phyloP scores from a whole-genome alignment of 169 alveolate genomes.

The Eimeria acervulina region DNA sequence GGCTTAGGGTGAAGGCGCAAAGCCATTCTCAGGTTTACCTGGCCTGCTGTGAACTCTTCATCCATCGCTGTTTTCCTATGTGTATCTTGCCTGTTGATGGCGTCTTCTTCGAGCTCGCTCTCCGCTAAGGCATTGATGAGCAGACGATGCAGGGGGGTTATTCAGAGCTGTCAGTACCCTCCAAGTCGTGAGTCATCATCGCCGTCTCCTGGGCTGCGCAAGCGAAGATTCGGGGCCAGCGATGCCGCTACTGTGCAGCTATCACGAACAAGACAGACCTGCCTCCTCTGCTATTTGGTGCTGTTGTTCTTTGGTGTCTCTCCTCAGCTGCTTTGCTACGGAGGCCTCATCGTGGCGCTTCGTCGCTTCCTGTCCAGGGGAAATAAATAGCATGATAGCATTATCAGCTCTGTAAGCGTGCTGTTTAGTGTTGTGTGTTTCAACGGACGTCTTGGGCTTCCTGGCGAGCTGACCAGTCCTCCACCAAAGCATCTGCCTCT shows the following conservation, averaged over 20 bases:
- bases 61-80: constrained; percentile 5
- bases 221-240: background rate
- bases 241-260: background rate
- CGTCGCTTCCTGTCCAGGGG: background rate
- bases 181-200: constrained; percentile 40
- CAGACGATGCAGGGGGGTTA: background rate
- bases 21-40: background rate
- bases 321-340: background rate
- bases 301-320: constrained; percentile 41
- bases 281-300: constrained; percentile 41
- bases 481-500: constrained; percentile 52
- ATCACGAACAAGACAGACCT: background rate
- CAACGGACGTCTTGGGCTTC: constrained; percentile 23
- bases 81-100: constrained; percentile 10
- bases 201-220: constrained; percentile 45
- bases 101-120: constrained; percentile 51
- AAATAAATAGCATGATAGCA: background rate
- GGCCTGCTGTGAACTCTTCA: background rate
- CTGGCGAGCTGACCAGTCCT: constrained; percentile 56
- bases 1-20: background rate
- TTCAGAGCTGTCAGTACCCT: background rate
- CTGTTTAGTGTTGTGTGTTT: background rate
- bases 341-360: constrained; percentile 29
- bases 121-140: constrained; percentile 3
- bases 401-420: background rate